Conservation (phyloP, 2,329 filamentous ascomycete species). For the Daldinia sp. region DNA sequence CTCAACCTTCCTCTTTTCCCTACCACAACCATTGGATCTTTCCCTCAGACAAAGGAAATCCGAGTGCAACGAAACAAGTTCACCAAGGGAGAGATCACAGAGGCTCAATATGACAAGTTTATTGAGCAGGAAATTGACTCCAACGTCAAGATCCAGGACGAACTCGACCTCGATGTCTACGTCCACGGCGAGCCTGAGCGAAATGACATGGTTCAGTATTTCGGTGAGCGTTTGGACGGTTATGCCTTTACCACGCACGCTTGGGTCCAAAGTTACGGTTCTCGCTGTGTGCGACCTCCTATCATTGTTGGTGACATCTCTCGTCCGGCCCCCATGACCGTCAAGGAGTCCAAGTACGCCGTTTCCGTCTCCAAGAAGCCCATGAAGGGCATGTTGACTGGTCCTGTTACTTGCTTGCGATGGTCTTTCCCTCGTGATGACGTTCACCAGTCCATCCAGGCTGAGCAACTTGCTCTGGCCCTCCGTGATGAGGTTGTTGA, state of each 20-base stretch:
- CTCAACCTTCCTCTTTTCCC: conserved; percentile 97
- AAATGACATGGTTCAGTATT: conserved; percentile 99
- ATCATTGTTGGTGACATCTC: conserved; percentile 99
- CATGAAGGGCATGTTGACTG: conserved; percentile 99
- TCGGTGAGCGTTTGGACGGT: conserved; percentile 94
- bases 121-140: conserved; percentile 98
- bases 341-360: conserved; percentile 99
- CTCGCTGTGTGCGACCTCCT: conserved; percentile 95
- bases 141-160: conserved; percentile 95
- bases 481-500: conserved; percentile 98
- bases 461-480: conserved; percentile 96
- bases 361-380: conserved; percentile 96
- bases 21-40: conserved; percentile 98
- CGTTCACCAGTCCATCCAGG: conserved; percentile 98
- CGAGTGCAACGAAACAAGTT: conserved; percentile 96
- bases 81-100: conserved; percentile 97
- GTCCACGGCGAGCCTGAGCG: conserved; percentile 99
- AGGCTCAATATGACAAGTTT: conserved; percentile 95
- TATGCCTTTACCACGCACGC: conserved; percentile 99
- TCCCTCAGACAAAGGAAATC: conserved; percentile 99
- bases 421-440: conserved; percentile 99
- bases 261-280: conserved; percentile 99
- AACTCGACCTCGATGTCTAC: conserved; percentile 95
- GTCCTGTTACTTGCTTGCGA: conserved; percentile 96
- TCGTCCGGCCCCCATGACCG: conserved; percentile 95